phyloP scores from a whole-genome alignment of 2,329 filamentous ascomycete genomes.

The Cercospora sp. region DNA sequence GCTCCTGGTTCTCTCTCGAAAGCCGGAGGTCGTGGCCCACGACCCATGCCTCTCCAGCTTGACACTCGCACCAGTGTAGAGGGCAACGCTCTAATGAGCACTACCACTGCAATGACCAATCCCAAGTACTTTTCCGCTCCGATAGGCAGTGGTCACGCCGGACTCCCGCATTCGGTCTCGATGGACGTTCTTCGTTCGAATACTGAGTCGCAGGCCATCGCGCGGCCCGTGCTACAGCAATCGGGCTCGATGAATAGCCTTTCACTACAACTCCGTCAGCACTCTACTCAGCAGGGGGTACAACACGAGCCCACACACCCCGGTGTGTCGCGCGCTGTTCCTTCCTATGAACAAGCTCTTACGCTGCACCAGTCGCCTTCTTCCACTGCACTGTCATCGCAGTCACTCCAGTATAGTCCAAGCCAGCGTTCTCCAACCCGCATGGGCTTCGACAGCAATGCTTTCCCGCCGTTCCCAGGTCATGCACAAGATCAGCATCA shows the following conservation, averaged over 20 bases:
- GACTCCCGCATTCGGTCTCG: slow-evolving; percentile 18
- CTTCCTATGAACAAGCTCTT: background rate
- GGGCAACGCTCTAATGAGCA: background rate
- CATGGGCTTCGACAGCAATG: background rate
- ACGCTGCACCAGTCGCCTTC: background rate
- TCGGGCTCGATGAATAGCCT: slow-evolving; percentile 18
- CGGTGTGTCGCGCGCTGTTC: background rate
- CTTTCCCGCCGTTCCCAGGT: background rate
- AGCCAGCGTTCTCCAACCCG: background rate
- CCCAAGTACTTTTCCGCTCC: background rate
- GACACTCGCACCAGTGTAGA: background rate
- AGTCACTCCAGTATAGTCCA: background rate
- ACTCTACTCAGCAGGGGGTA: background rate
- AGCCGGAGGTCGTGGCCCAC: background rate
- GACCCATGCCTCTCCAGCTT: background rate
- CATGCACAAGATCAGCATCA: background rate
- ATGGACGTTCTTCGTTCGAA: slow-evolving; percentile 12
- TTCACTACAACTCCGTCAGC: background rate
- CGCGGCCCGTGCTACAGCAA: slow-evolving; percentile 7
- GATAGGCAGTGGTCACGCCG: background rate
- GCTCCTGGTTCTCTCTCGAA: background rate
- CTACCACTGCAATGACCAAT: background rate
- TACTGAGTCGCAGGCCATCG: background rate
- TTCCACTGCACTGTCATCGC: background rate
- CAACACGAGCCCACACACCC: background rate